These are phyloP conservation scores for Entomortierella beljakovae DNA, from an alignment of 192 early-diverging fungal species.

Conservation along the genomic window DNA sequence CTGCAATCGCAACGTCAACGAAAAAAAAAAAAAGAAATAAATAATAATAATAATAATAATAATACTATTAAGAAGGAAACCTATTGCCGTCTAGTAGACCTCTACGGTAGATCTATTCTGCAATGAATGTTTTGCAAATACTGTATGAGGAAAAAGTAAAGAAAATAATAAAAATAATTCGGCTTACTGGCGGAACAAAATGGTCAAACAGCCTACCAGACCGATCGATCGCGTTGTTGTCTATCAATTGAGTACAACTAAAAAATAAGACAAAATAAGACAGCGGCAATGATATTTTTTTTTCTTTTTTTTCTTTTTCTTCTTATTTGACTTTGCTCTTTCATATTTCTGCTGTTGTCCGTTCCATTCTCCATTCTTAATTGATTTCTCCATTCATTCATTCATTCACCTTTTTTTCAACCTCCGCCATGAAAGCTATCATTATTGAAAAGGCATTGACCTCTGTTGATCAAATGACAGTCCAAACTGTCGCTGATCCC, in stretches of 20 bases:
- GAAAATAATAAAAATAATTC: not conserved
- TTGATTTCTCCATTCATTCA: not conserved
- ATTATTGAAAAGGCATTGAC: conserved; percentile 70
- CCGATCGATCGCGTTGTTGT: conserved; percentile 17
- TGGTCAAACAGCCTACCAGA: conserved; percentile 18
- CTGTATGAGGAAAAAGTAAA: not conserved
- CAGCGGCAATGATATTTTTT: not conserved
- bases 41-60: too few species aligned
- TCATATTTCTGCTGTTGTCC: not conserved
- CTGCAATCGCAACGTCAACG: too few species aligned
- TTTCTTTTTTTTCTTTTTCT: not conserved
- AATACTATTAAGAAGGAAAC: too few species aligned
- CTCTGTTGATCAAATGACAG: conserved; percentile 62
- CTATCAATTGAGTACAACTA: not conserved
- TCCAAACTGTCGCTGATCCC: conserved; percentile 69
- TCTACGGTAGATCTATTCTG: too few species aligned
- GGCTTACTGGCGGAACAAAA: not conserved
- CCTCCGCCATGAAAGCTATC: conserved; percentile 47
- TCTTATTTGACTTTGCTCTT: not conserved
- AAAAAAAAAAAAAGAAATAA: too few species aligned
- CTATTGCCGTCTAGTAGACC: too few species aligned
- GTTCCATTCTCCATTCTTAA: conserved; percentile 1
- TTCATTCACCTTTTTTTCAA: not conserved
- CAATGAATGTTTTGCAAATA: too few species aligned
- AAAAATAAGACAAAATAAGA: too few species aligned